Evolutionary conservation across 495 filamentous ascomycete species (phyloP).

Genomic region (Aspergillus conjunctus): DNA sequence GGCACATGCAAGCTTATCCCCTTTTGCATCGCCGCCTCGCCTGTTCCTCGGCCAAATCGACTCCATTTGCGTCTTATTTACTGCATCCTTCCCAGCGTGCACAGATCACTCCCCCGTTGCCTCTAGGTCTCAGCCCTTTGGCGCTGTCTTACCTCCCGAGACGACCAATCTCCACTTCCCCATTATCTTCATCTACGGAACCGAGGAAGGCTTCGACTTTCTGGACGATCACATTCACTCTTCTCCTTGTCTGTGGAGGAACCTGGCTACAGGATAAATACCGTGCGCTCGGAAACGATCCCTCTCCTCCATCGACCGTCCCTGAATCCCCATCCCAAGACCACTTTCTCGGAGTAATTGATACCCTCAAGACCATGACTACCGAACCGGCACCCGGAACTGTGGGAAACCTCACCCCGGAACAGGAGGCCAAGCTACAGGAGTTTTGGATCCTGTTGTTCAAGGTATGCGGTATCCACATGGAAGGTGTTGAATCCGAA

Average conservation of each 20-base stretch:
- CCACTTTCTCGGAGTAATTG: constrained; percentile 42
- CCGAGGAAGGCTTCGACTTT: constrained; percentile 43
- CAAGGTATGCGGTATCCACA: constrained; percentile 73
- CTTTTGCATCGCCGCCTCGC: constrained; percentile 37
- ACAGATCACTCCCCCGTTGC: constrained; percentile 27
- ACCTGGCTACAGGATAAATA: constrained; percentile 42
- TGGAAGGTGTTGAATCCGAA: constrained; percentile 33
- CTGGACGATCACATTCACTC: constrained; percentile 42
- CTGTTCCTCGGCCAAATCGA: constrained; percentile 38
- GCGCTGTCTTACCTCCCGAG: constrained; percentile 25
- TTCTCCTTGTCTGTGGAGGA: constrained; percentile 38
- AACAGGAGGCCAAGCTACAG: constrained; percentile 85
- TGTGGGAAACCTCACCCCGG: constrained; percentile 81
- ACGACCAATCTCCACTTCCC: constrained; percentile 35
- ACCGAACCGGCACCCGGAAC: constrained; percentile 65
- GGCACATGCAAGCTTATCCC: constrained; percentile 44
- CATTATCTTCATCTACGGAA: constrained; percentile 25
- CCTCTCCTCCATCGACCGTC: constrained; percentile 10
- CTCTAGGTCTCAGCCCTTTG: constrained; percentile 21
- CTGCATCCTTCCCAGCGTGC: constrained; percentile 23
- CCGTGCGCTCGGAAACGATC: constrained; percentile 21
- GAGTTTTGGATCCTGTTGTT: constrained; percentile 82
- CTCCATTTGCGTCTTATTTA: constrained; percentile 22
- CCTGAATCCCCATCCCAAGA: constrained; percentile 21
- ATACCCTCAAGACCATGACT: constrained; percentile 46